Percentiles rank a stretch among this genome's conserved stretches.
Conservation (phyloP, 345 rosid species). For the Eucalyptus cladocalyx region DNA sequence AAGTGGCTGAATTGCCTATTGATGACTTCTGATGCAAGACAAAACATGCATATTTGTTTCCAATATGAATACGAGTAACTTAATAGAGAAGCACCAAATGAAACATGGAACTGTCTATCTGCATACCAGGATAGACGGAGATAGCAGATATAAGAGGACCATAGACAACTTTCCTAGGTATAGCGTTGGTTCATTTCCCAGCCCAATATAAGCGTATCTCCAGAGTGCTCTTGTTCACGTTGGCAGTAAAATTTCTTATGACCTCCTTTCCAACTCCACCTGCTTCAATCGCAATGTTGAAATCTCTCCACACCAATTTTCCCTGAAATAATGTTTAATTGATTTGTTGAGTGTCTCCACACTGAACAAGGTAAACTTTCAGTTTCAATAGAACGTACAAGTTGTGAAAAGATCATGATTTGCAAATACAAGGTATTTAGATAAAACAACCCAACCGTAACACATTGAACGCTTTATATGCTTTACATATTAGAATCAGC, state of each 20-base stretch:
- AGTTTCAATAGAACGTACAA: background rate
- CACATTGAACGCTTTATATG: background rate
- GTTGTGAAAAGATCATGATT: background rate
- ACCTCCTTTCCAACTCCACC: constrained; percentile 23
- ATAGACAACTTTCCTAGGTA: constrained; percentile 14
- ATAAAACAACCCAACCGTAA: background rate
- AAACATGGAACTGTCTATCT: background rate
- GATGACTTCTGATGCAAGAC: background rate
- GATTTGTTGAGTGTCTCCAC: background rate
- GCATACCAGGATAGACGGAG: background rate
- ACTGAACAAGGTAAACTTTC: background rate
- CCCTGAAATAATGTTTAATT: constrained; percentile 12
- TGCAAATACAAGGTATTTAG: background rate
- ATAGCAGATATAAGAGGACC: constrained; percentile 63
- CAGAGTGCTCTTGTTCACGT: constrained; percentile 8
- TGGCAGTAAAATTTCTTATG: constrained; percentile 1
- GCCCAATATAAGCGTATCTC: constrained; percentile 60
- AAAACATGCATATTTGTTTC: background rate
- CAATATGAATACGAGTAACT: background rate
- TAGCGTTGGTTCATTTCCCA: constrained; percentile 2
- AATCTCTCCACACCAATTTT: constrained; percentile 27
- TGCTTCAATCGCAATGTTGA: constrained; percentile 41
- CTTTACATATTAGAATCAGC: background rate
- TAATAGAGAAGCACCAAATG: background rate
- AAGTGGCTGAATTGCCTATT: background rate